Evolutionary conservation across 208 protist species (phyloP).

Genomic region (Acanthamoeba culbertsoni): DNA sequence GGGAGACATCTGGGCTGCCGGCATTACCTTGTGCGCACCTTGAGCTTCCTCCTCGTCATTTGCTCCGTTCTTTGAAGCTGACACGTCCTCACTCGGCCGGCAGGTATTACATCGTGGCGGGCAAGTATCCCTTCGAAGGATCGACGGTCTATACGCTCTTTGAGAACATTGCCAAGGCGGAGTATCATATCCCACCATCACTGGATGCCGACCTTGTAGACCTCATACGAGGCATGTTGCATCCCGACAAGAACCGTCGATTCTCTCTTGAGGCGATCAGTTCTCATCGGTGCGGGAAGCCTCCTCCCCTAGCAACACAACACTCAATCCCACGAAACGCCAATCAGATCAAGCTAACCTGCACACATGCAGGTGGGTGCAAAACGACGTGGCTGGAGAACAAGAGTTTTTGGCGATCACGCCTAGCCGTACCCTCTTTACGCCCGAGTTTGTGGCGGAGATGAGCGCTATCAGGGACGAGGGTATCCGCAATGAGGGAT

Average conservation of each 20-base stretch:
- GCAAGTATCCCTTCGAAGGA: constrained; percentile 34
- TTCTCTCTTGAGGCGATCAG: background rate
- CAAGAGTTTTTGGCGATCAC: background rate
- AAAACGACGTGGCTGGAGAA: background rate
- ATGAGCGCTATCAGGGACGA: constrained; percentile 16
- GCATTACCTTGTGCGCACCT: background rate
- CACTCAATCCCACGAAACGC: no score
- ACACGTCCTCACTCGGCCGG: background rate
- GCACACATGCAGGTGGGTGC: background rate
- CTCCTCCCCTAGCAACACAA: background rate
- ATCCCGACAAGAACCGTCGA: constrained; percentile 45
- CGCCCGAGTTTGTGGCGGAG: constrained; percentile 36
- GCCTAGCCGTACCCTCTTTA: constrained; percentile 34
- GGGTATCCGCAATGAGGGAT: background rate
- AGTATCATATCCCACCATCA: constrained; percentile 27
- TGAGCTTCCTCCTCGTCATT: background rate
- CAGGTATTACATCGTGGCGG: constrained; percentile 43
- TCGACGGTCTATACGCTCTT: constrained; percentile 47
- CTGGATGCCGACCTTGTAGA: constrained; percentile 9
- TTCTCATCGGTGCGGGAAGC: background rate
- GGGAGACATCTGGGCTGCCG: constrained; percentile 51
- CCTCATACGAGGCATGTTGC: background rate
- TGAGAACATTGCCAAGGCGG: constrained; percentile 55
- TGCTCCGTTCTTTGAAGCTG: background rate
- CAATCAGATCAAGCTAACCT: no score